Base-by-base conservation (phyloP, 164 flowering plant species). In the Platanus orientalis region DNA sequence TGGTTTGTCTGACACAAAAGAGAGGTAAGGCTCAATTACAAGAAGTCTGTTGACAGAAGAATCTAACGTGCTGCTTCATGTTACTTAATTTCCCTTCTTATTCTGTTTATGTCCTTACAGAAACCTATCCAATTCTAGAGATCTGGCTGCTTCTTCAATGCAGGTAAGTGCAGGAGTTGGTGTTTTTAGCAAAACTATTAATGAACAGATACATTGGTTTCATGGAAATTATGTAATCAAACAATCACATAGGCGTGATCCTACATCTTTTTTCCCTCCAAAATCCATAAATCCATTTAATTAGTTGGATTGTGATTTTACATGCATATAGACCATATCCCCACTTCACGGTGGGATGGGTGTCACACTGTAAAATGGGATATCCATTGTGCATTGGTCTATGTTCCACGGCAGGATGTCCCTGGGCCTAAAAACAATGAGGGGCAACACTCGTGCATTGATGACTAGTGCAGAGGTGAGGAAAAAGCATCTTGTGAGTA, bases 21-120 rank as follows among this genome's bases (percentile, higher is more conserved):
- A 73, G 55, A 79, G 87, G 95, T 88, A 69, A 32, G 44, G 11
- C 45, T 17, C 29, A 4, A 4, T 7, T 28, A 49, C 20, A 50
- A 2, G 53, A 58, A 59, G 24, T 50, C 7, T 63, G n/a, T 24
- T 52, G 23, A 39, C 14, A 52, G 25, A 2, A 63, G 57, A 29
- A 53, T 3, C 39, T 44, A 47, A 11, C 1, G 17, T 27, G 14
- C 29, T 50, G 24, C 45, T 60, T 64, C 21, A 7, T 23, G 2
- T 23, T 44, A 10, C 47, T 53, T 25, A 50, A 11, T 32, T 54
- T 60, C 27, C 48, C 30, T 32, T 24, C 25, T 58, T 30, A 23
- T 57, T 44, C 36, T 50, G 19, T 29, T 60, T 39, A 1, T 63
- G 17, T 28, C 7, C n/a, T 60, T 53, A 47, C 65, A 78, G 77